Conservation (phyloP, 306 rosid species). For the Inga oerstediana region DNA sequence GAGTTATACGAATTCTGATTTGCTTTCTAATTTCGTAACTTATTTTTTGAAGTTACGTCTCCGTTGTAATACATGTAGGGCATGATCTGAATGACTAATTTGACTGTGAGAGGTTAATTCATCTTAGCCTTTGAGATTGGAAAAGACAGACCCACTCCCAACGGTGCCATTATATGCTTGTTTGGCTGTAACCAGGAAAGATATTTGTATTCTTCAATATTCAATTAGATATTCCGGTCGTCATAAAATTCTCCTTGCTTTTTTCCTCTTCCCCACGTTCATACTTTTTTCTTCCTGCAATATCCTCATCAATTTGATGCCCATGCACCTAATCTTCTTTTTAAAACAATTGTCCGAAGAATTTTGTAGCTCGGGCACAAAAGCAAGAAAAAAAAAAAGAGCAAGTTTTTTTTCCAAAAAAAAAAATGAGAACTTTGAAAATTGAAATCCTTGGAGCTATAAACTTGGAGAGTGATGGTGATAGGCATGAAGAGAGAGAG, state of each 20-base stretch:
- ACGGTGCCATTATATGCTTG: not conserved
- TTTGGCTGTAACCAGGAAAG: not conserved
- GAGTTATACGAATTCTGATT: not conserved
- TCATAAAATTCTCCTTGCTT: not conserved
- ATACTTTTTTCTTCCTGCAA: not conserved
- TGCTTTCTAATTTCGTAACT: not conserved
- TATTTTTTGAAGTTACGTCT: not conserved
- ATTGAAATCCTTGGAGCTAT: not conserved
- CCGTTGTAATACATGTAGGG: not conserved
- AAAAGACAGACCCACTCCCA: not conserved
- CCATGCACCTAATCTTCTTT: not conserved
- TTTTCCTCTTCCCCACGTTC: conserved; percentile 15
- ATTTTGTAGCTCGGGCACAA: not conserved
- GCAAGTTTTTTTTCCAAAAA: not conserved
- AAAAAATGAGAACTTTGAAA: not conserved
- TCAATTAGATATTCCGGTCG: not conserved
- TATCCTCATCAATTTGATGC: not conserved
- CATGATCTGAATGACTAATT: not conserved
- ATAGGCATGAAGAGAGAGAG: not conserved
- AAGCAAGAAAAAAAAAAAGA: not conserved
- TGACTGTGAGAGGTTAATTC: not conserved
- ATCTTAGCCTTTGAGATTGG: not conserved
- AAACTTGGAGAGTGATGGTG: not conserved
- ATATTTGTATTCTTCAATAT: not conserved
- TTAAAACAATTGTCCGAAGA: too few relatives aligned